phyloP scores from a whole-genome alignment of 495 filamentous ascomycete species.

The Talaromyces adpressus region DNA sequence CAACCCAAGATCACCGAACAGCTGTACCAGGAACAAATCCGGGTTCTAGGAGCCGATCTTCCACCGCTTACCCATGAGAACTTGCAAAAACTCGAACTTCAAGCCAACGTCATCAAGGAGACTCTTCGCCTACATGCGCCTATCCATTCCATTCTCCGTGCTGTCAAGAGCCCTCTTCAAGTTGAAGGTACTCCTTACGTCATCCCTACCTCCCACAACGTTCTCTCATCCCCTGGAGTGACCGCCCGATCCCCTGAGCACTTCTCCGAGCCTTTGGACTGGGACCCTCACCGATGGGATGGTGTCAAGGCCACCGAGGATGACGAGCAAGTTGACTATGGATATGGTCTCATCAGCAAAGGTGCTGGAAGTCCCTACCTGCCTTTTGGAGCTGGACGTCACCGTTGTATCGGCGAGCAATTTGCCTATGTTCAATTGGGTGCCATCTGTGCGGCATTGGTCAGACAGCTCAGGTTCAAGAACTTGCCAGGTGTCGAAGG shows the following conservation, averaged over 20 bases:
- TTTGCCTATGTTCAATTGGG: conserved; percentile 91
- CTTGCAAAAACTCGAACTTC: conserved; percentile 61
- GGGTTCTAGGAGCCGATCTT: conserved; percentile 53
- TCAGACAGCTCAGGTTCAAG: conserved; percentile 66
- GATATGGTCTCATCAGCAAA: conserved; percentile 88
- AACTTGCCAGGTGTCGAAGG: conserved; percentile 61
- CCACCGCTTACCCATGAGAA: conserved; percentile 59
- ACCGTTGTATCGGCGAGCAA: conserved; percentile 94
- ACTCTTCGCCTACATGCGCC: conserved; percentile 74
- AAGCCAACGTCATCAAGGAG: conserved; percentile 68
- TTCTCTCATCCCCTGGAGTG: conserved; percentile 78
- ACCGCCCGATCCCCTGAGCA: conserved; percentile 59
- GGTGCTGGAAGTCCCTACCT: conserved; percentile 82
- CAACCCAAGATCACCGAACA: conserved; percentile 66
- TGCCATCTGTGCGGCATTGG: conserved; percentile 73
- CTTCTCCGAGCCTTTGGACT: conserved; percentile 73
- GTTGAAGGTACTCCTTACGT: conserved; percentile 72
- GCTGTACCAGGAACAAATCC: conserved; percentile 67
- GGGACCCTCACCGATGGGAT: conserved; percentile 91
- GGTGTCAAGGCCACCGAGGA: conserved; percentile 27
- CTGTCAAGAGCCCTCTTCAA: conserved; percentile 72
- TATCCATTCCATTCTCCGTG: conserved; percentile 80
- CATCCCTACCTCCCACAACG: conserved; percentile 65
- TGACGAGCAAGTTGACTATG: conserved; percentile 66
- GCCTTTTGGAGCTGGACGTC: conserved; percentile 88